A percentile compares a stretch with the other conserved stretches of the same genome.
phyloP scores from a whole-genome alignment of 495 filamentous ascomycete species.

The Cenococcum geophilum region DNA sequence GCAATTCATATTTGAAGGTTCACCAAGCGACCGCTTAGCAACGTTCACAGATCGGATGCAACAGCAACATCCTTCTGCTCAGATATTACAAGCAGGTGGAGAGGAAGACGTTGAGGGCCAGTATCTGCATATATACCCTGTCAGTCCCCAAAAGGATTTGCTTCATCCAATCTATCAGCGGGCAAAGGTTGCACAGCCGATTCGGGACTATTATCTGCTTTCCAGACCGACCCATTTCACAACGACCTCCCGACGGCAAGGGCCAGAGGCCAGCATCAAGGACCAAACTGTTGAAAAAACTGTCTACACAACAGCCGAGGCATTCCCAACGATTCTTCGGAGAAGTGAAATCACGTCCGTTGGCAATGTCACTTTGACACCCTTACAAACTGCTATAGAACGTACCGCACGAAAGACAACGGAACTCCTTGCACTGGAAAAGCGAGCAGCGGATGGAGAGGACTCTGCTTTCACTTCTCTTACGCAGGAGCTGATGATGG shows the following conservation, averaged over 20 bases:
- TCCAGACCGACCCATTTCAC: conserved; percentile 68
- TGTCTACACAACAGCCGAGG: conserved; percentile 73
- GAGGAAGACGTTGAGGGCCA: conserved; percentile 87
- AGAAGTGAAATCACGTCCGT: conserved; percentile 74
- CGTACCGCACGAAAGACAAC: conserved; percentile 85
- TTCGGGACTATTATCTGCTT: conserved; percentile 77
- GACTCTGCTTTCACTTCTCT: conserved; percentile 57
- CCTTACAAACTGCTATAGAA: conserved; percentile 83
- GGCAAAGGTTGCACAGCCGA: conserved; percentile 70
- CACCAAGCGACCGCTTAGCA: conserved; percentile 65
- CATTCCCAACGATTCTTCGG: conserved; percentile 87
- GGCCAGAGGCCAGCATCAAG: conserved; percentile 55
- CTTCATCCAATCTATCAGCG: conserved; percentile 83
- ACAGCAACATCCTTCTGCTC: conserved; percentile 80
- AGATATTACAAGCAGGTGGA: conserved; percentile 65
- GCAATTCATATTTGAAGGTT: conserved; percentile 85
- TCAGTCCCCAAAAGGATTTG: conserved; percentile 76
- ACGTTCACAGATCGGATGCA: conserved; percentile 91
- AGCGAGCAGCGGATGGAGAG: conserved; percentile 67
- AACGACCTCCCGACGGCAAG: conserved; percentile 60
- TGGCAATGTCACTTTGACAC: conserved; percentile 59
- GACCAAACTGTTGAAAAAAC: conserved; percentile 80
- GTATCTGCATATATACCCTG: conserved; percentile 75
- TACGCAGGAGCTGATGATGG: conserved; percentile 65
- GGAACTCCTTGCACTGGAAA: conserved; percentile 71